These are phyloP conservation scores for Jacaranda mimosifolia DNA, from an alignment of 257 asterid genomes.

Conservation along the genomic window DNA sequence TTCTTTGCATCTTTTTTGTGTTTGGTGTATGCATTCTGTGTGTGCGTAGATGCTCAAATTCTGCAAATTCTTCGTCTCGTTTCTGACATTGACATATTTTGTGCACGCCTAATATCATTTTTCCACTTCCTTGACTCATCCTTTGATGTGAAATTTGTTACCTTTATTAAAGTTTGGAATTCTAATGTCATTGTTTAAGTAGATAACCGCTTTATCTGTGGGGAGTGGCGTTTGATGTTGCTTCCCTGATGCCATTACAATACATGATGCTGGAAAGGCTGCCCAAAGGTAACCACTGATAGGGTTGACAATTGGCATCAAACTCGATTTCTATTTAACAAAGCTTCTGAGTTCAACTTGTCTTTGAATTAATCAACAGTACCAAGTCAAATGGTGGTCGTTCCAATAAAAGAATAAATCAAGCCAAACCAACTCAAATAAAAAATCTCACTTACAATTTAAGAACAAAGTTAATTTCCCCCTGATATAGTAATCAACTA, in stretches of 20 bases:
- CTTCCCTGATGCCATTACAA: neutral
- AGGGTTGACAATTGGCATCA: neutral
- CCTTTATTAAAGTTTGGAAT: neutral
- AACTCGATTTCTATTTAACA: neutral
- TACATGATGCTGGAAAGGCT: neutral
- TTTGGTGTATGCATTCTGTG: neutral
- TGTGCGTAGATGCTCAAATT: neutral
- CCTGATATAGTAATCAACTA: neutral
- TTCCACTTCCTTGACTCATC: neutral
- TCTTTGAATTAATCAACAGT: neutral
- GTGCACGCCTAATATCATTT: neutral
- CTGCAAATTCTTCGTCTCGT: neutral
- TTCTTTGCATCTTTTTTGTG: no score
- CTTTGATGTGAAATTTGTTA: neutral
- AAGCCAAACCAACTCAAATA: neutral
- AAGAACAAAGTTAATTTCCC: neutral
- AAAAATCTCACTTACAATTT: neutral
- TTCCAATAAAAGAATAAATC: neutral
- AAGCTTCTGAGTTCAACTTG: neutral
- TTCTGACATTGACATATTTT: neutral
- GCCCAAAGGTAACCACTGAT: neutral
- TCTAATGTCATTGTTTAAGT: neutral
- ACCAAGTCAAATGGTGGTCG: neutral
- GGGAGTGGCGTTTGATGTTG: neutral
- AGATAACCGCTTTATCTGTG: neutral